Conservation (phyloP, 495 filamentous ascomycete species). For the Daldinia concentrica region DNA sequence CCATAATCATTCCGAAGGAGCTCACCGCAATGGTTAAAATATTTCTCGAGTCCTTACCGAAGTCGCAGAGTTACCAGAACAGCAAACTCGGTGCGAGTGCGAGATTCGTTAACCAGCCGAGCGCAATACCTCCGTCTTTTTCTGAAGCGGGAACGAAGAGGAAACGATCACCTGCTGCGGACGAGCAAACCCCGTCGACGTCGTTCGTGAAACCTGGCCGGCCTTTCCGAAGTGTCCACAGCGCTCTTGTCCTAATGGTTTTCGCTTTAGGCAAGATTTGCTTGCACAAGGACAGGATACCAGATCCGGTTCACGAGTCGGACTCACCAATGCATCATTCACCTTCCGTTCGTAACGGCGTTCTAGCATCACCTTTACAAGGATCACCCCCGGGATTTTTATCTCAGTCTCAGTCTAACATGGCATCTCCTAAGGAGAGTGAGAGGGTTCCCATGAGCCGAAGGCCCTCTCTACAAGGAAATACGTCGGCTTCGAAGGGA, state of each 20-base stretch:
- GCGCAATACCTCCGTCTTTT: conserved; percentile 40
- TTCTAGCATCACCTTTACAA: conserved; percentile 58
- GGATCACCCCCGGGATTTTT: conserved; percentile 57
- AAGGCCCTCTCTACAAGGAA: conserved; percentile 56
- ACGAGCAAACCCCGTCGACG: conserved; percentile 47
- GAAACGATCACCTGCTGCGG: conserved; percentile 62
- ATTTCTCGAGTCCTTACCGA: conserved; percentile 57
- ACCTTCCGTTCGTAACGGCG: conserved; percentile 58
- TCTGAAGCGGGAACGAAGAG: conserved; percentile 64
- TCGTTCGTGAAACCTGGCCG: conserved; percentile 52
- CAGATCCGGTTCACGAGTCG: conserved; percentile 65
- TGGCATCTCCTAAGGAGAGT: conserved; percentile 61
- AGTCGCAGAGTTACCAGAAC: conserved; percentile 34
- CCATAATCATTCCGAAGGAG: conserved; percentile 70
- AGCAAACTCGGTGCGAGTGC: conserved; percentile 33
- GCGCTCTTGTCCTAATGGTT: conserved; percentile 81
- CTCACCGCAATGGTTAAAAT: conserved; percentile 60
- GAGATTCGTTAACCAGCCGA: conserved; percentile 44
- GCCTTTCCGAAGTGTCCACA: conserved; percentile 69
- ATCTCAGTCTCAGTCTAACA: conserved; percentile 51
- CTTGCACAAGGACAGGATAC: conserved; percentile 66
- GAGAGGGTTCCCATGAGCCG: conserved; percentile 54
- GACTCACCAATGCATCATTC: conserved; percentile 54
- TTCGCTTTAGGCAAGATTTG: conserved; percentile 89
- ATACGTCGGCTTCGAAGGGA: conserved; percentile 29